A percentile compares a stretch with the other conserved stretches of the same genome.
phyloP scores from a whole-genome alignment of 768 basidiomycete genomes.

The Collybiopsis confluens region DNA sequence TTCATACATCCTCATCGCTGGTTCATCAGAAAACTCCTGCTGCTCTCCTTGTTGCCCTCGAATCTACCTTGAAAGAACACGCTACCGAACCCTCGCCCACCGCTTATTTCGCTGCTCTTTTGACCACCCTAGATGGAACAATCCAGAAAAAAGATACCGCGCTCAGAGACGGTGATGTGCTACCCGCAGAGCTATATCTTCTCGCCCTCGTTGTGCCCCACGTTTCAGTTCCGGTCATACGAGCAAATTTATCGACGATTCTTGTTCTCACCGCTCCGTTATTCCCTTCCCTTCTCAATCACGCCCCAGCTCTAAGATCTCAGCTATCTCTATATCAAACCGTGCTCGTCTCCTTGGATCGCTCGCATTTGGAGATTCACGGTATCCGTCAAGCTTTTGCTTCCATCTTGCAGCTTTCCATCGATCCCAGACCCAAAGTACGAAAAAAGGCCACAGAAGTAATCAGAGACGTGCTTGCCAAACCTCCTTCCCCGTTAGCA shows the following conservation, averaged over 20 bases:
- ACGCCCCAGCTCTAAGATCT: conserved; percentile 82
- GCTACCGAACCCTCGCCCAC: conserved; percentile 67
- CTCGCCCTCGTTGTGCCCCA: conserved; percentile 73
- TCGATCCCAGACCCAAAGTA: conserved; percentile 92
- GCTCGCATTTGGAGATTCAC: conserved; percentile 61
- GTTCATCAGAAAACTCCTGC: conserved; percentile 89
- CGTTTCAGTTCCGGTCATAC: conserved; percentile 76
- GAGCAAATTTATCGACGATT: conserved; percentile 66
- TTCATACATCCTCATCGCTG: conserved; percentile 77
- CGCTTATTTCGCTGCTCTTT: conserved; percentile 91
- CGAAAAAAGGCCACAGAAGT: conserved; percentile 87
- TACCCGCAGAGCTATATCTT: conserved; percentile 84
- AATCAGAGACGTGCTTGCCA: conserved; percentile 69
- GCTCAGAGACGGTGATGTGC: conserved; percentile 63
- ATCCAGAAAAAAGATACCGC: conserved; percentile 53
- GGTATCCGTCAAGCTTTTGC: conserved; percentile 80
- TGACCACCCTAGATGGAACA: conserved; percentile 79
- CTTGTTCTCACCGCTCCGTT: conserved; percentile 74
- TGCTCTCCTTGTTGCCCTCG: conserved; percentile 77
- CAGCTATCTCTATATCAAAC: conserved; percentile 74
- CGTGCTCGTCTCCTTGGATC: conserved; percentile 67
- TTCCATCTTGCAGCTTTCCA: conserved; percentile 73
- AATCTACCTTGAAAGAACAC: conserved; percentile 73
- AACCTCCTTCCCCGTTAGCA: conserved; percentile 71
- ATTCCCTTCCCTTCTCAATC: conserved; percentile 58